Evolutionary conservation across 83 land plant genomes (phyloP), one percentile per base, ranked within the genome.

Genomic region (Thuja plicata): DNA sequence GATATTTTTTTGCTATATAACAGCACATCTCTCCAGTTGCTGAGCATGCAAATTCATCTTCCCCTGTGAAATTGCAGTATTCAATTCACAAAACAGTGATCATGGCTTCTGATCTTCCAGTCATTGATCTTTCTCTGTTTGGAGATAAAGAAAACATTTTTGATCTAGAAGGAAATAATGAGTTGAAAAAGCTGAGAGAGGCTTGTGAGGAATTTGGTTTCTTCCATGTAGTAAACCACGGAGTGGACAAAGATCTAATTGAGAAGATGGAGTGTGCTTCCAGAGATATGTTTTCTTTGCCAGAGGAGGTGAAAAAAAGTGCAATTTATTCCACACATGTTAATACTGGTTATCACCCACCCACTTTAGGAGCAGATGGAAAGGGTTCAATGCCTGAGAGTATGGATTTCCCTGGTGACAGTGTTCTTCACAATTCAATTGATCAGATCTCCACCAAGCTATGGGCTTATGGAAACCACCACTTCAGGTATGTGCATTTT

Each of bases 151-250:
- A 80, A 10, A 8, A 80, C 3, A 7, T 27, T 7, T 8, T 8
- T 17, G 10, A 8, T 46, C 60, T 85, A 19, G 57, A 54, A 54
- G 57, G 57, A 54, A 54, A 16, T 16, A 24, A 45, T 34, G 87
- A 50, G 87, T 15, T 85, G 1, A 7, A 52, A 2, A 85, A 85
- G 15, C 13, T 85, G 34, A n/a, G 57, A 54, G 60, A 54, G 19
- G 86, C 86, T 41, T 85, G 86, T 6, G 12, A 85, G 16, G 37
- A 85, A 17, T 8, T 85, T 15, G 87, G 87, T 32, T 85, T 85
- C 66, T 85, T 85, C 87, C 87, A 32, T 50, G 34, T 46, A 7
- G 48, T 52, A 27, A 85, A 85, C 62, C 87, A 85, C 52, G 87
- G 87, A 85, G 87, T 85, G 2, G 38, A 32, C 7, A 13, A 5